phyloP scores from a whole-genome alignment of 139 green algal species.

The Volvox africanus region DNA sequence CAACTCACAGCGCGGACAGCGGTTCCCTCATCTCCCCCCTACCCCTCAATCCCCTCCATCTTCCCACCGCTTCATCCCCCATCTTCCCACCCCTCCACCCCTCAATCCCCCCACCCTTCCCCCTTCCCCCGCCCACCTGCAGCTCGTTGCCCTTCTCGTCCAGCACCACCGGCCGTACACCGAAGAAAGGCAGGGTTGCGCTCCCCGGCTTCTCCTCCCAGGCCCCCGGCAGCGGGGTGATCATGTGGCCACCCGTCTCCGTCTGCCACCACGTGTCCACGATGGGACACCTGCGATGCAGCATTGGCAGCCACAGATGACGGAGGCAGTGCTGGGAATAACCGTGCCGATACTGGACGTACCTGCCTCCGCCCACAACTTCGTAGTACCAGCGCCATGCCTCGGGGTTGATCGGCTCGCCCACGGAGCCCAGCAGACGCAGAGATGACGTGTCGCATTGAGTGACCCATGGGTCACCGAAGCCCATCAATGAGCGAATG shows the following conservation, averaged over 20 bases:
- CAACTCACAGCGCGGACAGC: too few species aligned
- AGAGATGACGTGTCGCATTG: slow-evolving; percentile 73
- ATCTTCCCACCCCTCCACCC: not conserved
- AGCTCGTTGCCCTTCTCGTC: slow-evolving; percentile 78
- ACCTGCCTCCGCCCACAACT: slow-evolving; percentile 70
- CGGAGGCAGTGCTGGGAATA: too few species aligned
- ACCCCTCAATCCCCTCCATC: too few species aligned
- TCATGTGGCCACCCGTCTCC: slow-evolving; percentile 94
- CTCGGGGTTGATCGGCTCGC: slow-evolving; percentile 98
- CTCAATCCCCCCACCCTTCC: not conserved
- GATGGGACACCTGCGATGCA: slow-evolving; percentile 84
- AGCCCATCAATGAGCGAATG: slow-evolving; percentile 91
- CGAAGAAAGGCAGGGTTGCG: slow-evolving; percentile 96
- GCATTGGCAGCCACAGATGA: too few species aligned
- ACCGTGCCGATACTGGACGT: not conserved
- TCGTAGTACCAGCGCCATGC: slow-evolving; percentile 97
- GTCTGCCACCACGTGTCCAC: slow-evolving; percentile 99
- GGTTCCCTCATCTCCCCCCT: too few species aligned
- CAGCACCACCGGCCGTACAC: slow-evolving; percentile 92
- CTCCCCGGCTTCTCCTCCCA: slow-evolving; percentile 89
- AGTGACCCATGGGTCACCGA: slow-evolving; percentile 76
- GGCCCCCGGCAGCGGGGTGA: slow-evolving; percentile 89
- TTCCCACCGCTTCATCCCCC: not conserved
- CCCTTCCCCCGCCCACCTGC: slow-evolving; percentile 3
- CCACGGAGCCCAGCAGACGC: slow-evolving; percentile 93